Evolutionary conservation across 2,329 filamentous ascomycete species (phyloP), one percentile per base, ranked within the genome.

Genomic region (Colletotrichum zoysiae): DNA sequence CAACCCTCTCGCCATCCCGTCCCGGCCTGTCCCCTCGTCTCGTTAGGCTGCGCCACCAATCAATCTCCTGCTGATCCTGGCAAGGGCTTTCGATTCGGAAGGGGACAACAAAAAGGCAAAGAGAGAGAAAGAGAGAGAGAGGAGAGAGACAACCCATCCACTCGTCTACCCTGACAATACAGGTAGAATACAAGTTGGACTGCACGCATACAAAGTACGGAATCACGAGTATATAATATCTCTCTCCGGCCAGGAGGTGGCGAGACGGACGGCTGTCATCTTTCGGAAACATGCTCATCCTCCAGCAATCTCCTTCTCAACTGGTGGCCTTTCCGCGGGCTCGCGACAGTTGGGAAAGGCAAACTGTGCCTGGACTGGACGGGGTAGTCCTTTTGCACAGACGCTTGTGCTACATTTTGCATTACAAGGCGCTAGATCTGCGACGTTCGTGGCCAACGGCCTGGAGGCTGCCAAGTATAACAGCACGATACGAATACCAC

Each of bases 41-140:
- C n/a, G 33, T 16, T 42, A 26, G 64, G 59, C 69, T 71, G 65
- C 69, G 48, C 65, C 55, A 46, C 59, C 55, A 40, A 44, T 71
- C 59, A 71, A 64, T 69, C 65, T 69, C 69, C 69, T 69, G 69
- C 64, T 69, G 65, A 71, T 64, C 69, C 40, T 33, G 69, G 59
- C 59, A 64, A 59, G 69, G 69, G 53, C 26, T 20, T 58, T 30
- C 38, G 55, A 53, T 64, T 55, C 53, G 46, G 61, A 42, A 71
- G 59, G 65, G 46, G 69, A 59, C 58, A 68, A 63, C n/a, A 68
- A 63, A 59, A 55, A 68, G 12, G 30, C 26, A 63, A 18, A 44
- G 40, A 42, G 40, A 14, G 40, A 16, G 38, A 38, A 5, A 38
- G 35, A 38, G 35, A 38, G 35, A 4, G 35, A 4, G 57, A 42